These are phyloP conservation scores for Polyporus arcularius DNA, from an alignment of 768 basidiomycete species.

Conservation along the genomic window DNA sequence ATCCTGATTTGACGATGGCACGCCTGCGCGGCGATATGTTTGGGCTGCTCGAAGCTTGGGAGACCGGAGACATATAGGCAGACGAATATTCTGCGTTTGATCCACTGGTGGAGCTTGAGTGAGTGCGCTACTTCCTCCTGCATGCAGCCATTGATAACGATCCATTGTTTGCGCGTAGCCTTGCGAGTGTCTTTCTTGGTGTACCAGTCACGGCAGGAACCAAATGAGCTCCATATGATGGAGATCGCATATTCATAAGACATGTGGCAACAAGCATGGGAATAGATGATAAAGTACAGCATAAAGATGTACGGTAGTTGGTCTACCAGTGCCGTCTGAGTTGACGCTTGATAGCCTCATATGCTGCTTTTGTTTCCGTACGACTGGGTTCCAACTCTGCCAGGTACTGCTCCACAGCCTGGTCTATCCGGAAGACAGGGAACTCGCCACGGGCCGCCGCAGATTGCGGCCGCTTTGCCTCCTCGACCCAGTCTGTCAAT, in stretches of 20 bases:
- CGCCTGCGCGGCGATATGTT: too few species aligned
- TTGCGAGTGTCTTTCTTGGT: too few species aligned
- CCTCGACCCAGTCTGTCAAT: slow-evolving; percentile 79
- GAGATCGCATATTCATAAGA: too few species aligned
- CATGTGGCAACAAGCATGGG: too few species aligned
- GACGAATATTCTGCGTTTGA: too few species aligned
- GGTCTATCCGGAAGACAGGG: slow-evolving; percentile 76
- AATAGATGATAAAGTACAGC: too few species aligned
- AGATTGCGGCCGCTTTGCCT: slow-evolving; percentile 74
- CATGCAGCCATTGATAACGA: too few species aligned
- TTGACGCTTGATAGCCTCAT: slow-evolving; percentile 72
- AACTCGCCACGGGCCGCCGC: slow-evolving; percentile 62
- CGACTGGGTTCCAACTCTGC: slow-evolving; percentile 64
- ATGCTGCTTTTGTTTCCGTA: slow-evolving; percentile 60
- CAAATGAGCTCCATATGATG: too few species aligned
- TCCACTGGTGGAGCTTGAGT: too few species aligned
- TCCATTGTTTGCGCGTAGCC: too few species aligned
- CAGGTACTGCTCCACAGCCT: slow-evolving; percentile 73
- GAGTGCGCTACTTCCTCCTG: background rate
- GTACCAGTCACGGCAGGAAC: too few species aligned
- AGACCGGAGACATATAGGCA: slow-evolving; percentile 16
- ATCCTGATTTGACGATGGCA: slow-evolving; percentile 10
- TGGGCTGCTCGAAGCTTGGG: slow-evolving; percentile 20
- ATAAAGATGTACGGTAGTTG: too few species aligned
- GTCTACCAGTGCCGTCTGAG: slow-evolving; percentile 70